Evolutionary conservation across 306 rosid species (phyloP), one percentile per base, ranked within the genome.

Genomic region (Quercus alba): DNA sequence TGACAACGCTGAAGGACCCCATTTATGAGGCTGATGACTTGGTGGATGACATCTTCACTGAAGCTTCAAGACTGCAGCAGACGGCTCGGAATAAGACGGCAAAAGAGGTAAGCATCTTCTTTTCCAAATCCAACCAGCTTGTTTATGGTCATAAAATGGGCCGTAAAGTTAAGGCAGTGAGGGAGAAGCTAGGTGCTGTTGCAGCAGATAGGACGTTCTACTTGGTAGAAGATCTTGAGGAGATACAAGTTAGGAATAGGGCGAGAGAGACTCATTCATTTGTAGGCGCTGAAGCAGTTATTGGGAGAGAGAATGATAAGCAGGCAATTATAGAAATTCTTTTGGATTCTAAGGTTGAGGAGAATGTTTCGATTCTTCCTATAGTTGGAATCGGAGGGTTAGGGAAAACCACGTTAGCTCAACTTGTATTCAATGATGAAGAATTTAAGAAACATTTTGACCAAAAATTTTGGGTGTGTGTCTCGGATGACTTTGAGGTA

Each of bases 401-500:
- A 5, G 79, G 83, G 15, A 80, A 80, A 28, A 74, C 83, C 11
- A 7, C 78, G 0, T 64, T 80, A 73, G 78, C 74, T 74, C 74
- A 70, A 35, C 33, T 73, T 0, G 8, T 74, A 6, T 74, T 33
- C 10, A 55, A 56, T 2, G 75, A 74, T 25, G 21, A 38, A 8
- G 3, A 18, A 54, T 25, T 75, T 0, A 1, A 28, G 14, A 9
- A 5, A 1, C 51, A 67, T 55, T 81, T 75, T 72, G 72, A 59
- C 4, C 17, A 56, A 23, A 56, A 52, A 5, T 4, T 28, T 17
- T 76, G 80, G 80, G 52, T 64, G 19, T 38, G 73, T 76, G 46
- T 76, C 1, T 63, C 61, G 10, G 28, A 49, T 3, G 19, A 25
- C 20, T 64, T 46, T 55, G 56, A 68, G 21, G 35, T 20, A 5